These are phyloP conservation scores for Globisporangium spiculum DNA, from an alignment of 352 stramenopile species.

Conservation along the genomic window DNA sequence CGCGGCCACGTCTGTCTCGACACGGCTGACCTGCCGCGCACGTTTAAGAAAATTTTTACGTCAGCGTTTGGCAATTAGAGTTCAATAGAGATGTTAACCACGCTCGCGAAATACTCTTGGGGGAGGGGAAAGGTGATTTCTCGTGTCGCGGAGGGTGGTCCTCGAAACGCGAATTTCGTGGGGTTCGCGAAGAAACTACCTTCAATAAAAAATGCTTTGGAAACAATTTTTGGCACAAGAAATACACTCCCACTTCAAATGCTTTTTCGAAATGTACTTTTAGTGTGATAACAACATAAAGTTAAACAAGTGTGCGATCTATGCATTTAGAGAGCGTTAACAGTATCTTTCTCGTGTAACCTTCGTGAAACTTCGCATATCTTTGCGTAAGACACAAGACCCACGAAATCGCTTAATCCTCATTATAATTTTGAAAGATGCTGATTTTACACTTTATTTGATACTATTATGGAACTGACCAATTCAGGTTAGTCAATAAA, in stretches of 20 bases:
- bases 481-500: no score
- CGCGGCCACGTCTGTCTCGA: slow-evolving; percentile 80
- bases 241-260: background rate
- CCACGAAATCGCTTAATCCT: background rate
- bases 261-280: background rate
- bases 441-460: no score
- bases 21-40: slow-evolving; percentile 68
- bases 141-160: no score
- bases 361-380: background rate
- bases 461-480: background rate
- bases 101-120: no score
- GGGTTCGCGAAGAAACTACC: background rate
- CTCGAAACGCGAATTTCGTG: no score
- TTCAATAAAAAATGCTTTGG: background rate
- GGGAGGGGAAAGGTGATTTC: no score
- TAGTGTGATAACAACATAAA: background rate
- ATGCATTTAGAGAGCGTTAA: background rate
- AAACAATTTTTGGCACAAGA: no score
- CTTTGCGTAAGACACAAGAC: background rate
- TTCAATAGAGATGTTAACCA: background rate
- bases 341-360: background rate
- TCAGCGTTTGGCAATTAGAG: slow-evolving; percentile 37
- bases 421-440: background rate
- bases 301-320: slow-evolving; percentile 2
- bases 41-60: slow-evolving; percentile 87